Conservation (phyloP, 164 flowering plant species). For the Sedum album region DNA sequence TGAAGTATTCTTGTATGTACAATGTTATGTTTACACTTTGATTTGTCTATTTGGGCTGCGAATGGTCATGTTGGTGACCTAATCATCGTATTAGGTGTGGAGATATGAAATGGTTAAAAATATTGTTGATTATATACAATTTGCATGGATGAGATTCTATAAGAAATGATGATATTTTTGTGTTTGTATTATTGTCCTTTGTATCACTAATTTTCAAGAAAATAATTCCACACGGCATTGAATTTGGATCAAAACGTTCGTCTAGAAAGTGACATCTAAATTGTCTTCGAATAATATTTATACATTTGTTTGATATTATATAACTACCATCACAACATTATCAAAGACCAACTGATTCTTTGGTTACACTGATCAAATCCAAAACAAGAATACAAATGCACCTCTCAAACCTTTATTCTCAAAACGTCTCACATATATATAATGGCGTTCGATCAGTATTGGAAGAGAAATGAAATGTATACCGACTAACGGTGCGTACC, state of each 20-base stretch:
- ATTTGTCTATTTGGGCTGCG: not conserved
- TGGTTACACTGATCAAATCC: no score
- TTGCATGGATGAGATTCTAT: slow-evolving; percentile 5
- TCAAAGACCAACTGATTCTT: no score
- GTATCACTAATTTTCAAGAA: not conserved
- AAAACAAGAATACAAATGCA: no score
- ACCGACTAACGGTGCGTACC: no score
- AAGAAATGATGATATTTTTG: not conserved
- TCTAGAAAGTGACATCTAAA: not conserved
- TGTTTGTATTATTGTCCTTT: not conserved
- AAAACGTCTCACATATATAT: no score
- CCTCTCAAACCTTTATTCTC: no score
- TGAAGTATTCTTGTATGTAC: not conserved
- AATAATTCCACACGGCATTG: not conserved
- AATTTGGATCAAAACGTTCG: not conserved
- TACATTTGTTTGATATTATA: not conserved
- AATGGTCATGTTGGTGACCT: not conserved
- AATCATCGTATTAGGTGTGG: not conserved
- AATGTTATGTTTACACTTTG: no score
- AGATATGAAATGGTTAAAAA: not conserved
- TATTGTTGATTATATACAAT: not conserved
- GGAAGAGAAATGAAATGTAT: no score
- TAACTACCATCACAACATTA: not conserved
- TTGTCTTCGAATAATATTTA: not conserved
- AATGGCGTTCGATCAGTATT: no score